Conservation (phyloP, 306 rosid species). For the Senna siamea region DNA sequence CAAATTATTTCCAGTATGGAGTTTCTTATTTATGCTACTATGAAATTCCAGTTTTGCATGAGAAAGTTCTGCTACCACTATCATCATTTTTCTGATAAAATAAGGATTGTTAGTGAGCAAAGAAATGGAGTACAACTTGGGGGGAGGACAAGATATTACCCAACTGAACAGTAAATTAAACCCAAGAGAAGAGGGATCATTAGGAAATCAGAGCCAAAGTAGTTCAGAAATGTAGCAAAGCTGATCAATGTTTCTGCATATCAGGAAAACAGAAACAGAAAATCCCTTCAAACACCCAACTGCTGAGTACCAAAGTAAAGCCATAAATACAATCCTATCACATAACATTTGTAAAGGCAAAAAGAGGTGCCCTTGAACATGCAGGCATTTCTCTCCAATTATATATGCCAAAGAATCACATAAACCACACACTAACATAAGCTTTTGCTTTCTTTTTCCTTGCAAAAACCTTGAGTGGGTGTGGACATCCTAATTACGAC, state of each 20-base stretch:
- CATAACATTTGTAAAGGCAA: too few relatives aligned
- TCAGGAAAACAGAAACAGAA: background rate
- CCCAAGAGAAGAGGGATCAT: background rate
- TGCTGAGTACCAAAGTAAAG: background rate
- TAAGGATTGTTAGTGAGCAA: background rate
- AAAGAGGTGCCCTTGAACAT: background rate
- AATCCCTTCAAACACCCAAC: background rate
- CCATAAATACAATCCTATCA: background rate
- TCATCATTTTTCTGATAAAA: background rate
- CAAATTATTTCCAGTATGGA: background rate
- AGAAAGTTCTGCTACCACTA: background rate
- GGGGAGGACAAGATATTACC: background rate
- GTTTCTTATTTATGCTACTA: constrained; percentile 4
- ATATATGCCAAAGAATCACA: background rate
- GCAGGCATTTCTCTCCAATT: background rate
- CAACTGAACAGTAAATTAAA: background rate
- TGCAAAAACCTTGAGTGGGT: background rate
- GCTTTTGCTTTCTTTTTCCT: background rate
- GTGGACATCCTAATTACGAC: background rate
- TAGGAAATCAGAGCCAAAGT: background rate
- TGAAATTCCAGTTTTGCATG: constrained; percentile 20
- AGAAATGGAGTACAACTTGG: background rate
- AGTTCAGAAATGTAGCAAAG: background rate
- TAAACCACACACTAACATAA: background rate
- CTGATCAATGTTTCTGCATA: background rate